phyloP scores from a whole-genome alignment of 768 basidiomycete species.

The Boletellus ananiceps region DNA sequence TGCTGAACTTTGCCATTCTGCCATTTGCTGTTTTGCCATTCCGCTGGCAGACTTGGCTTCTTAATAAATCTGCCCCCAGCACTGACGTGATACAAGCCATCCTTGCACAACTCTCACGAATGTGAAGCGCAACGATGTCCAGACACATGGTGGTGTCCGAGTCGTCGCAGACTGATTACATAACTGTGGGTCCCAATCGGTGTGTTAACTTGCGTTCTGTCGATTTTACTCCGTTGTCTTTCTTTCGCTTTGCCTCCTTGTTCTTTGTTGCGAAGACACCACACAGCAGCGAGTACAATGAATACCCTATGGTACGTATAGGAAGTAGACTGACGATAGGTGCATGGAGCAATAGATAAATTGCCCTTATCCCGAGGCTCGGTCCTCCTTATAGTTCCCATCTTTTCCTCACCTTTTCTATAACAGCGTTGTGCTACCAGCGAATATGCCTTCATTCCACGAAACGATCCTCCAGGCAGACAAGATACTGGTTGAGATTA shows the following conservation, averaged over 20 bases:
- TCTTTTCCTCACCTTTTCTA: background rate
- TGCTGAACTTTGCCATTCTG: too few species aligned
- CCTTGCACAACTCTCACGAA: background rate
- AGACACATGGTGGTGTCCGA: too few species aligned
- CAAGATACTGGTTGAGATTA: background rate
- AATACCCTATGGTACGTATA: background rate
- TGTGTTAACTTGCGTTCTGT: background rate
- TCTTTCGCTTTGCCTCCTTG: conserved; percentile 2
- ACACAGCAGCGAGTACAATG: conserved; percentile 2
- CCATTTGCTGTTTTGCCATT: too few species aligned
- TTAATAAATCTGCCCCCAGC: too few species aligned
- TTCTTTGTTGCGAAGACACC: conserved; percentile 12
- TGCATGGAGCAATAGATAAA: conserved; percentile 10
- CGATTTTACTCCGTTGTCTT: conserved; percentile 3
- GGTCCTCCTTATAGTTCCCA: background rate
- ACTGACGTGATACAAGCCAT: background rate
- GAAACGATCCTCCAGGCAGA: background rate
- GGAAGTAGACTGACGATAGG: background rate
- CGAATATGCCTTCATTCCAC: conserved; percentile 8
- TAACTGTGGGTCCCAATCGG: conserved; percentile 12
- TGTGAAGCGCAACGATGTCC: too few species aligned
- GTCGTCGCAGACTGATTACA: background rate
- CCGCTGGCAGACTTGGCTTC: too few species aligned
- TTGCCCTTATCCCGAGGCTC: background rate
- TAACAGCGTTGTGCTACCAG: background rate